Conservation (phyloP, 2,329 filamentous ascomycete species). For the Colletotrichum nymphaeae region DNA sequence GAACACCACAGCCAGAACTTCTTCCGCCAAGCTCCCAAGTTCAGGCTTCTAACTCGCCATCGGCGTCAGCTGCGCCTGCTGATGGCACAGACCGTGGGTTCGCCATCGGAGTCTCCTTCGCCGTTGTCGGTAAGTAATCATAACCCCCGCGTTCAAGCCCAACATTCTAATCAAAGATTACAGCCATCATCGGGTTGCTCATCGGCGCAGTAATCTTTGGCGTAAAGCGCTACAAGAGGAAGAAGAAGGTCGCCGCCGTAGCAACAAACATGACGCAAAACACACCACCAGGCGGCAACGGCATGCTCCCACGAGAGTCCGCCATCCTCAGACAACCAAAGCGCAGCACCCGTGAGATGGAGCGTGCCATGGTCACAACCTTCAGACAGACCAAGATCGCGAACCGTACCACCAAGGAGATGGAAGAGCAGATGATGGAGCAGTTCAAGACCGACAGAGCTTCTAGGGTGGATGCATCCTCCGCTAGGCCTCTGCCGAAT, state of each 20-base stretch:
- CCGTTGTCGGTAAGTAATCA: conserved; percentile 6
- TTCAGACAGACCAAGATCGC: conserved; percentile 25
- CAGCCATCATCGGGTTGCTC: conserved; percentile 17
- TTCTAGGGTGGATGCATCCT: neutral
- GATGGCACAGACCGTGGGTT: neutral
- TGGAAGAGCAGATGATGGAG: conserved; percentile 31
- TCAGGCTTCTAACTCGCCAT: neutral
- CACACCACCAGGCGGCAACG: neutral
- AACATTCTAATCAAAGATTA: neutral
- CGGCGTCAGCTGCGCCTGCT: neutral
- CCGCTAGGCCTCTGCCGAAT: neutral
- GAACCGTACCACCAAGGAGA: conserved; percentile 23
- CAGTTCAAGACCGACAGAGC: conserved; percentile 14
- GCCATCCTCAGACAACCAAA: conserved; percentile 13
- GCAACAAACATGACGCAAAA: conserved; percentile 19
- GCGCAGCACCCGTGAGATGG: conserved; percentile 19
- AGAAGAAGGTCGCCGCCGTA: conserved; percentile 26
- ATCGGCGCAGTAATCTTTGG: conserved; percentile 21
- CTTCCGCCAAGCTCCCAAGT: conserved; percentile 13
- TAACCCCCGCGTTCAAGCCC: neutral
- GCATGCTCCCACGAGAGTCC: conserved; percentile 3
- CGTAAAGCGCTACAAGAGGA: conserved; percentile 18
- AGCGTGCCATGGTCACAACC: conserved; percentile 16
- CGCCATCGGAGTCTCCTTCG: conserved; percentile 25
- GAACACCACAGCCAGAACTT: neutral